A percentile compares a stretch with the other conserved stretches of the same genome.
Conservation (phyloP, 306 rosid species). For the Cucurbita maxima region DNA sequence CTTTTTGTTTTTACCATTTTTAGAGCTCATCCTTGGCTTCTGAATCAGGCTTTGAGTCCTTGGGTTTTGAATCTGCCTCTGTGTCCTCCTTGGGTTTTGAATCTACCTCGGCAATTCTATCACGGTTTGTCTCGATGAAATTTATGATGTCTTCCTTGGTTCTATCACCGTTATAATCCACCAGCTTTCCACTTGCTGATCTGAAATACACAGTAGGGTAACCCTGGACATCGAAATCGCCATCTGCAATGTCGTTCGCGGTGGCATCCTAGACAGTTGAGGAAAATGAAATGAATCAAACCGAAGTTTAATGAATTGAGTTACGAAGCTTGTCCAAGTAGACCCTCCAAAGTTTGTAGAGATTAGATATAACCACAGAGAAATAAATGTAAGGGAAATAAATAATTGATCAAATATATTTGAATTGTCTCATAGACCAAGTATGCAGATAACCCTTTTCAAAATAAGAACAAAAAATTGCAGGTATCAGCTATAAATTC, state of each 20-base stretch:
- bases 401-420: not conserved
- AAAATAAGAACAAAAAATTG: too few species aligned
- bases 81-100: constrained; percentile 10
- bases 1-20: not conserved
- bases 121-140: constrained; percentile 64
- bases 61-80: constrained; percentile 15
- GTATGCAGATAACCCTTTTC: not conserved
- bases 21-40: constrained; percentile 69
- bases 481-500: not conserved
- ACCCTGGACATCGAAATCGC: constrained; percentile 54
- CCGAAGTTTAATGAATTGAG: not conserved
- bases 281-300: not conserved
- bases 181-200: constrained; percentile 57
- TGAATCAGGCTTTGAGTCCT: not conserved
- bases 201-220: constrained; percentile 71
- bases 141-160: constrained; percentile 58
- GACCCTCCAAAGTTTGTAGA: not conserved
- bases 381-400: not conserved
- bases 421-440: not conserved
- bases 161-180: constrained; percentile 41
- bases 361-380: not conserved
- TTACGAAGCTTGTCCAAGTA: not conserved
- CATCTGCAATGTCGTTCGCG: constrained; percentile 57
- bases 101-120: constrained; percentile 18
- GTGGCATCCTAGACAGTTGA: constrained; percentile 59